Base-by-base conservation (phyloP, 2,329 filamentous ascomycete genomes). In the Monosporascus sp. region DNA sequence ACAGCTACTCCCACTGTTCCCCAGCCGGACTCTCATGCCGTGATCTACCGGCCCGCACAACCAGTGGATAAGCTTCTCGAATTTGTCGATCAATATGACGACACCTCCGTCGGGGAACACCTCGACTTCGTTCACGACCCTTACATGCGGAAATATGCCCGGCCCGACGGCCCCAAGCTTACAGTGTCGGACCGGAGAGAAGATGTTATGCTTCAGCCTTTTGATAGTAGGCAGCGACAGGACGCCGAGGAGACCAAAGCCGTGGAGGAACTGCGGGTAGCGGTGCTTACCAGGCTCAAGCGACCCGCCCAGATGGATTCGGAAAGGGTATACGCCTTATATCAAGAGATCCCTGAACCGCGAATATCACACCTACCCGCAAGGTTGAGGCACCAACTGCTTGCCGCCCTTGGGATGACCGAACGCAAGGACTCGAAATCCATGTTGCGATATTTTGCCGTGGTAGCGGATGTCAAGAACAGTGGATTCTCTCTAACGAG, bases 391-490 rank as follows among this genome's bases (percentile, higher is more conserved):
- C 83, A 85, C 51, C 70, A 75, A 7, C 74, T 96, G 20, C 74
- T 96, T 50, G 83, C 81, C 52, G 81, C 85, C 43, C 81, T 96
- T 57, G 85, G 87, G 20, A 79, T 82, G 46, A 81, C 84, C 8
- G 76, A 81, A 49, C 77, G 78, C 40, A 80, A 82, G 53, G 73
- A 79, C 49, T 69, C 79, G 17, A 76, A 72, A 58, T 79, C 84
- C 47, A 95, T 91, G 87, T 76, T 89, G 62, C 86, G 90, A 52
- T 97, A 93, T 71, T 86, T 97, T 58, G 84, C 85, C 5, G 75
- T 97, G 24, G 78, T 97, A 19, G 85, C 92, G 58, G 93, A 99
- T 63, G 87, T 95, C 73, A 87, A 90, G 62, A 78, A 78, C 51
- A 81, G 84, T n/a, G 82, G 84, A 2, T 82, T 96, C 45, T 80